Base-by-base conservation (phyloP, 768 basidiomycete species). In the Nevesoporus exiguus region DNA sequence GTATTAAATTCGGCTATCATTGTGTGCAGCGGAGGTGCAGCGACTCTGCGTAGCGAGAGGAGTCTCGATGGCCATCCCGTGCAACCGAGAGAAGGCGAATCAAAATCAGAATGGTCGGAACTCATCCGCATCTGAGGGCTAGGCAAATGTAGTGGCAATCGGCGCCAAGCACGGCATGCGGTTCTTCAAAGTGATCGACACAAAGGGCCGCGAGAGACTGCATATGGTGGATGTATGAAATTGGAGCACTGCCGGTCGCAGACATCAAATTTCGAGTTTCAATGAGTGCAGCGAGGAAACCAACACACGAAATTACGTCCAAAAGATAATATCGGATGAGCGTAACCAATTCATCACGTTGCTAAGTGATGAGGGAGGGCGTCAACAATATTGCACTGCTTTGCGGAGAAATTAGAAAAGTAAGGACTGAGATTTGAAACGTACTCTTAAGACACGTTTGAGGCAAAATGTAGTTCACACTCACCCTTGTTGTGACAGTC, bases 161-260 rank as follows among this genome's bases (percentile, higher is more conserved):
- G 42, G 27, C 59, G 61, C 44, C 19, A 70, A 66, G 13, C 7
- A 13, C 22, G 37, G 73, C 66, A 42, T 7, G 66, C 58, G 27
- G 5, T 29, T 29, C 27, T 57, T 81, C 80, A 47, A 78, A 77
- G 56, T 82, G 82, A 57, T 78, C 76, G 49, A 82, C 69, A 15
- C 5, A 3, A 19, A 81, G 72, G 36, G 79, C 77, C 6, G 73
- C 60, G 29, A 80, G 74, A 21, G 68, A 63, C 41, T 73, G 66
- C 39, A 74, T 76, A 59, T 81, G 81, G 59, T 81, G n/a, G n/a
- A n/a, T n/a, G 81, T 30, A 70, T 72, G 61, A 77, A 80, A 68
- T 81, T 68, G 36, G 71, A 68, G 55, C 75, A 77, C 73, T 75
- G 22, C 42, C 27, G 2, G 47, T 40, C 27, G n/a, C 39, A 52